These are phyloP conservation scores for Ogataea paradorogensis DNA, from an alignment of 805 yeast species.

Conservation along the genomic window DNA sequence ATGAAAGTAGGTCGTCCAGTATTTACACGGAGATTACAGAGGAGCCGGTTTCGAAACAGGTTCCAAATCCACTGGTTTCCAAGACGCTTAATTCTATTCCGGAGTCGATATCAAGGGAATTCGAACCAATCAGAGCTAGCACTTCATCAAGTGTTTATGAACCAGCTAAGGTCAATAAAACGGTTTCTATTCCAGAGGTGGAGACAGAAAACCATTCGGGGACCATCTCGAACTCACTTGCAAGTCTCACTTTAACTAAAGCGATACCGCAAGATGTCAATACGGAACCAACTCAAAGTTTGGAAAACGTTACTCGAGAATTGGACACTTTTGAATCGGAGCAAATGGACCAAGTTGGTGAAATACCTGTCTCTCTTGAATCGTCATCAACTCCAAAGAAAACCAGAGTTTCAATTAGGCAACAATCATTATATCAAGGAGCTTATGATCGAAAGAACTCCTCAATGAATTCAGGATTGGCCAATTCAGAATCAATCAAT, in stretches of 20 bases:
- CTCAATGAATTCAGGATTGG: conserved; percentile 6
- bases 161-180: background rate
- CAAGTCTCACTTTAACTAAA: too few species aligned
- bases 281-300: background rate
- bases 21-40: conserved; percentile 18
- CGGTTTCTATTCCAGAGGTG: background rate
- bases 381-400: conserved; percentile 4
- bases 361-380: background rate
- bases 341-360: background rate
- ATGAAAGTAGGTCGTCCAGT: conserved; percentile 22
- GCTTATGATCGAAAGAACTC: conserved; percentile 8
- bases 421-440: conserved; percentile 26
- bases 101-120: conserved; percentile 13
- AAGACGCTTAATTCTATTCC: conserved; percentile 13
- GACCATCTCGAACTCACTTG: too few species aligned
- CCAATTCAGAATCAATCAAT: conserved; percentile 16
- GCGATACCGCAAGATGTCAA: too few species aligned
- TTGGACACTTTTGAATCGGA: background rate
- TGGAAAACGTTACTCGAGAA: background rate
- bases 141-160: conserved; percentile 23
- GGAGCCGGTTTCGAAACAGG: too few species aligned
- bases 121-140: conserved; percentile 13
- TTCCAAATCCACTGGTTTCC: background rate
- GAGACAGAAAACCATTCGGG: too few species aligned
- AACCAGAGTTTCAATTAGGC: conserved; percentile 28